Evolutionary conservation across 2,329 filamentous ascomycete species (phyloP), one percentile per base, ranked within the genome.

Genomic region (Aspergillus ibericus): DNA sequence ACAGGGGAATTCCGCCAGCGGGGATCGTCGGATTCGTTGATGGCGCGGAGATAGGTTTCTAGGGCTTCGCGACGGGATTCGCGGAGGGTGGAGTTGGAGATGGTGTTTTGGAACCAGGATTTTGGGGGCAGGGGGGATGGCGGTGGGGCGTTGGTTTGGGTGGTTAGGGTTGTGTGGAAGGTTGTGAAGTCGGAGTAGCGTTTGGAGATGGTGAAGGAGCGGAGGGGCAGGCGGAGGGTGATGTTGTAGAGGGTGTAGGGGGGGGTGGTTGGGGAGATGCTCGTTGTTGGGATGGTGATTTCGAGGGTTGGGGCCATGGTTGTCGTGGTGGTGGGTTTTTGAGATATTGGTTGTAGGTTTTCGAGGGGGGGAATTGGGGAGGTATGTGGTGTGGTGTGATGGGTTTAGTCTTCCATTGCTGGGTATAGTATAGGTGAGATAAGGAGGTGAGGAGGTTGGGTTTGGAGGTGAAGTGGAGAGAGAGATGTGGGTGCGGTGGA

Each of bases 161-260:
- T 76, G 34, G 75, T 75, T 6, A 88, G 77, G 2, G 78, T 72
- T 3, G 72, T 71, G 72, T 88, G 80, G 56, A 88, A 82, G 55
- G 78, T 67, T 44, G 77, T 70, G 72, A 88, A 88, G 72, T 88
- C 85, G 53, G 84, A 86, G 77, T 88, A 88, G 64, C 86, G 85
- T 71, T 88, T 88, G 47, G 78, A 79, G 56, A 86, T 73, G 44
- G 80, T 83, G 64, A 83, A 83, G 50, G 83, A 82, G 55, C 84
- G 82, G 32, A 87, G 80, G 1, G 85, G 85, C 18, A 87, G 82
- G 42, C 85, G 81, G 63, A 88, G 79, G 53, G 80, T 79, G 69
- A 88, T 81, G 63, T 85, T 83, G 75, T 88, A 88, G 66, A 83
- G 70, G 0, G 85, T 88, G 74, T 83, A 84, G 3, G 83, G 78